Evolutionary conservation across 495 filamentous ascomycete species (phyloP).

Genomic region (Aspergillus incahuasiensis): DNA sequence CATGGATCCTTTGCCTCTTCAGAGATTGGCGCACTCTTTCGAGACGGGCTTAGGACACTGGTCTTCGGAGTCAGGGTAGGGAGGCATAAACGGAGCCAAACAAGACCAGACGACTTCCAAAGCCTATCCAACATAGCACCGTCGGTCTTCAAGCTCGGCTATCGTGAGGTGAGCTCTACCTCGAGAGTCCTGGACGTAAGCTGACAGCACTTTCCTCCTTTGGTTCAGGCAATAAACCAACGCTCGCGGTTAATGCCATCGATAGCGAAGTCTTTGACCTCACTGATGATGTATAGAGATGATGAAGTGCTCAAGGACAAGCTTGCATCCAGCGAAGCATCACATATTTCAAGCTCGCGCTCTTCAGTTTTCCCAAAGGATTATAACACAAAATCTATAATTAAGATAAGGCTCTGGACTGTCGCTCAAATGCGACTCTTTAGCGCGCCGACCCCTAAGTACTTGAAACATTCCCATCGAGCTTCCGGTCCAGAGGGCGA

Average conservation of each 20-base stretch:
- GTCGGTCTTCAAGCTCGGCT: slow-evolving; percentile 31
- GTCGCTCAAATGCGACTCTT: slow-evolving; percentile 24
- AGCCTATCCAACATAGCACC: slow-evolving; percentile 29
- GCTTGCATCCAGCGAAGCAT: slow-evolving; percentile 3
- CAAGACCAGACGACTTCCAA: not conserved
- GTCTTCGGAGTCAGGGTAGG: slow-evolving; percentile 9
- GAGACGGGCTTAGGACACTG: slow-evolving; percentile 25
- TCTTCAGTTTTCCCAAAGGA: not conserved
- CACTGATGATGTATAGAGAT: slow-evolving; percentile 23
- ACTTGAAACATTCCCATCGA: not conserved
- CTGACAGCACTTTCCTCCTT: not conserved
- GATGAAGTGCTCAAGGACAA: slow-evolving; percentile 14
- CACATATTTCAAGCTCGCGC: not conserved
- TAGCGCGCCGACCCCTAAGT: slow-evolving; percentile 8
- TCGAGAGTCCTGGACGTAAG: not conserved
- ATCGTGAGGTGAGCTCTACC: slow-evolving; percentile 29
- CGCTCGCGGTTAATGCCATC: slow-evolving; percentile 31
- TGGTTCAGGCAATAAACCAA: slow-evolving; percentile 35
- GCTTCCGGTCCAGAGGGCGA: not conserved
- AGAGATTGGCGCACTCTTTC: slow-evolving; percentile 19
- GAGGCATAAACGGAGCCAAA: not conserved
- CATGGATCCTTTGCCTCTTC: not conserved
- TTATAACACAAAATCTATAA: slow-evolving; percentile 3
- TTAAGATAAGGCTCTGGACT: slow-evolving; percentile 27
- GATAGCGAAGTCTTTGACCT: slow-evolving; percentile 32